Evolutionary conservation across 495 filamentous ascomycete species (phyloP), one percentile per base, ranked within the genome.

Genomic region (Podospora pseudoanserina): DNA sequence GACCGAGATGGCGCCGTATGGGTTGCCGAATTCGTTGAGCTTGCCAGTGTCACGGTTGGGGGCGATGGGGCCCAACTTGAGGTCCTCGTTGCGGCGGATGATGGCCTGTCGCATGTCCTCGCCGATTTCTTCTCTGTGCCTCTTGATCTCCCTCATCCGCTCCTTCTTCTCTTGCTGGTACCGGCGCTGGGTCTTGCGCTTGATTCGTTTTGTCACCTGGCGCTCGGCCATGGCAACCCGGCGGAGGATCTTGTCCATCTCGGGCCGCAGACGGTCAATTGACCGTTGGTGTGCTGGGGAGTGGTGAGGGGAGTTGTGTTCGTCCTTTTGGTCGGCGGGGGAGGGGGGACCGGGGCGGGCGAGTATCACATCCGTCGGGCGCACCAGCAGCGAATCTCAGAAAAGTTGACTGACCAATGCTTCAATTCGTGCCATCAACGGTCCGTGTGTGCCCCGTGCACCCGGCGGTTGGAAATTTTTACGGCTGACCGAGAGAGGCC

Each of bases 231-330:
- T 81, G 60, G 84, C 81, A 68, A 89, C 88, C 70, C 90, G 86
- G 73, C 86, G 85, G 71, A 92, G 84, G 72, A 93, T 83, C 78
- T 90, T 92, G 79, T 93, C 89, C 91, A 94, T 94, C 70, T 71
- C 82, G 64, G 60, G 59, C 5, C 11, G 19, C 16, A 11, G 28
- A 32, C 26, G 27, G 59, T 32, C 58, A 49, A 49, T 49, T 5
- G 39, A 18, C 39, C 39, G 9, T 49, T 49, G 39, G 39, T 18
- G 39, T 49, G 9, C 9, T 49, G 39, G 15, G 39, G 39, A 11
- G 9, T 11, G 39, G 39, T 13, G 39, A 49, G 39, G 39, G 23
- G 23, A 23, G 23, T 2, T 16, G 39, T 18, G 11, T 49, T 49
- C 2, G 7, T 49, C 15, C 13, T 49, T 49, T 49, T 11, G 39